These are phyloP conservation scores for Plasmodium fragile DNA, from an alignment of 169 alveolate species.

Conservation along the genomic window DNA sequence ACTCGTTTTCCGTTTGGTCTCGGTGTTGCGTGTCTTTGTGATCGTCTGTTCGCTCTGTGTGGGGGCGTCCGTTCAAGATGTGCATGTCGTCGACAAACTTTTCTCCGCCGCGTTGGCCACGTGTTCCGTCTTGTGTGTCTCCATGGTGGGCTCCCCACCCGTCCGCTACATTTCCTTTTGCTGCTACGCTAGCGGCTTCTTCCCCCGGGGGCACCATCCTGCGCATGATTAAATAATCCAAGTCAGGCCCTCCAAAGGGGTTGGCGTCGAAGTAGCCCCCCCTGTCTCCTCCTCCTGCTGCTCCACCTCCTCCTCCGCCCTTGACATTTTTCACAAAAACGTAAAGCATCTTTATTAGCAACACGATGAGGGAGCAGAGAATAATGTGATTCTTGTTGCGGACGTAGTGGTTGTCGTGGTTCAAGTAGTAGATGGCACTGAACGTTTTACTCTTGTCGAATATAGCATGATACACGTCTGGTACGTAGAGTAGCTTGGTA, in stretches of 20 bases:
- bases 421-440: constrained; percentile 23
- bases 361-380: constrained; percentile 60
- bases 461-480: constrained; percentile 27
- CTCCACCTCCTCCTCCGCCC: background rate
- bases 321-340: constrained; percentile 18
- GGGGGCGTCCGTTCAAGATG: background rate
- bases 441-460: constrained; percentile 50
- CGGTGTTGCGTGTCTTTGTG: background rate
- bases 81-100: background rate
- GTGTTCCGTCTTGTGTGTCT: background rate
- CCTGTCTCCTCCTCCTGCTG: background rate
- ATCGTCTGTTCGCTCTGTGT: background rate
- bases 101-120: background rate
- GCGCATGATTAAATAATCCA: background rate
- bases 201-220: background rate
- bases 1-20: background rate
- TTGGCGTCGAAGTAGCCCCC: background rate
- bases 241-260: background rate
- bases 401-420: constrained; percentile 7
- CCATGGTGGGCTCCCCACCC: background rate
- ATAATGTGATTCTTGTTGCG: constrained; percentile 52
- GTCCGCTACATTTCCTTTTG: background rate
- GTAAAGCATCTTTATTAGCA: constrained; percentile 38
- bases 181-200: background rate
- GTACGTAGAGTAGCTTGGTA: constrained; percentile 41